A percentile compares a stretch with the other conserved stretches of the same genome.
These are phyloP conservation scores for Hypoxylon sp. DNA, from an alignment of 2,329 filamentous ascomycete genomes.

Conservation along the genomic window DNA sequence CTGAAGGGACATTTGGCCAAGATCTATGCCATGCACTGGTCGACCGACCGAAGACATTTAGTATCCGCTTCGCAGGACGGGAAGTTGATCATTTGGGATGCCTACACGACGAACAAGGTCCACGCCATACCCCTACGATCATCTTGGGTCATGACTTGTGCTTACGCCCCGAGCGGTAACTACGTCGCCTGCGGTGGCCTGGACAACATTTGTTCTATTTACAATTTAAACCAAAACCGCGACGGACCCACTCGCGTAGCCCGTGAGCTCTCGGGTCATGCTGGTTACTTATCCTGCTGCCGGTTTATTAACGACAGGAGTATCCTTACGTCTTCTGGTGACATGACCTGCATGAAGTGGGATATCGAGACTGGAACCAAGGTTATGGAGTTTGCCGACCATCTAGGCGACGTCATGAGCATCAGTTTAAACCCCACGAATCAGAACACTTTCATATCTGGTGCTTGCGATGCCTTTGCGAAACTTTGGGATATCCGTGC, in stretches of 20 bases:
- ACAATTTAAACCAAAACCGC: constrained; percentile 93
- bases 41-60: constrained; percentile 95
- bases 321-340: constrained; percentile 96
- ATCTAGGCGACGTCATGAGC: constrained; percentile 99
- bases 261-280: constrained; percentile 95
- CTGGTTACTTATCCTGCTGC: constrained; percentile 97
- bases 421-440: constrained; percentile 99
- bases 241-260: constrained; percentile 98
- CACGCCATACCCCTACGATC: constrained; percentile 97
- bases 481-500: constrained; percentile 99
- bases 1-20: constrained; percentile 98
- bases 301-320: constrained; percentile 98
- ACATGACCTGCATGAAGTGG: constrained; percentile 99
- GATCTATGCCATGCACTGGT: constrained; percentile 99
- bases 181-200: constrained; percentile 98
- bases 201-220: constrained; percentile 99
- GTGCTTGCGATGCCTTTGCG: constrained; percentile 97
- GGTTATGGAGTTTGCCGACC: constrained; percentile 97
- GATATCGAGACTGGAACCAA: constrained; percentile 98
- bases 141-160: constrained; percentile 99
- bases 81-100: constrained; percentile 99
- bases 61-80: constrained; percentile 98
- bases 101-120: constrained; percentile 99
- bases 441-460: constrained; percentile 99
- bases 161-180: constrained; percentile 97